Evolutionary conservation across 768 basidiomycete species (phyloP).

Genomic region (Boletus insuetus): DNA sequence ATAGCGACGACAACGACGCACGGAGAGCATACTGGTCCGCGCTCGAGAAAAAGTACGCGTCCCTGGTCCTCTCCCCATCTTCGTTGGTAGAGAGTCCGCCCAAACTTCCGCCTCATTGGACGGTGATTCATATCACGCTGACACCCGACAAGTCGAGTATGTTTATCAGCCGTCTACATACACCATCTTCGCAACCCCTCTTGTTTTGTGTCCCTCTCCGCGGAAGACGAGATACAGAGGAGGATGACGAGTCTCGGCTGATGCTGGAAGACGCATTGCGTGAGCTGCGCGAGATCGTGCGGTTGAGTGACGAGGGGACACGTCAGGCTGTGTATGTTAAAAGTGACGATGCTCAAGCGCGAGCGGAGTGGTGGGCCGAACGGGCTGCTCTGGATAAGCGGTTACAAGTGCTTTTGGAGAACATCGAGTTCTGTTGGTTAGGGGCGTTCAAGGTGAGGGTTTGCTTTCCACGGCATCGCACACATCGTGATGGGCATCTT

Average conservation of each 20-base stretch:
- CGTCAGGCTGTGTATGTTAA: constrained; percentile 70
- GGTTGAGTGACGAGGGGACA: constrained; percentile 73
- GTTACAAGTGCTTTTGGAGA: constrained; percentile 69
- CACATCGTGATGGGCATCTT: not conserved
- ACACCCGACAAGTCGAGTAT: constrained; percentile 81
- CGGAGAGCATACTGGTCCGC: constrained; percentile 59
- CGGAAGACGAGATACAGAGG: constrained; percentile 71
- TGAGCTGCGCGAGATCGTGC: constrained; percentile 79
- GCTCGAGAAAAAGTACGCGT: constrained; percentile 52
- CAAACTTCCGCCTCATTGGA: constrained; percentile 74
- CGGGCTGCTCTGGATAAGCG: constrained; percentile 74
- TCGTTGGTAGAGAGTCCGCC: constrained; percentile 42
- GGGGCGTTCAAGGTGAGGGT: constrained; percentile 89
- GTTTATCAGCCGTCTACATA: constrained; percentile 77
- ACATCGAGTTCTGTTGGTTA: constrained; percentile 95
- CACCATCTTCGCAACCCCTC: constrained; percentile 52
- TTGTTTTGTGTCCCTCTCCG: constrained; percentile 89
- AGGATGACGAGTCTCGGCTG: constrained; percentile 69
- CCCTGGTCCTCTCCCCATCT: constrained; percentile 23
- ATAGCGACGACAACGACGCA: constrained; percentile 38
- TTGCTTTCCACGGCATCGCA: not conserved
- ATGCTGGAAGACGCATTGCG: constrained; percentile 68
- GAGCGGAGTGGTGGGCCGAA: constrained; percentile 84
- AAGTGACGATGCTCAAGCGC: constrained; percentile 59
- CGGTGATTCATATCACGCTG: constrained; percentile 77